Conservation (phyloP, 179 eudicot species). For the Spergularia azorica region DNA sequence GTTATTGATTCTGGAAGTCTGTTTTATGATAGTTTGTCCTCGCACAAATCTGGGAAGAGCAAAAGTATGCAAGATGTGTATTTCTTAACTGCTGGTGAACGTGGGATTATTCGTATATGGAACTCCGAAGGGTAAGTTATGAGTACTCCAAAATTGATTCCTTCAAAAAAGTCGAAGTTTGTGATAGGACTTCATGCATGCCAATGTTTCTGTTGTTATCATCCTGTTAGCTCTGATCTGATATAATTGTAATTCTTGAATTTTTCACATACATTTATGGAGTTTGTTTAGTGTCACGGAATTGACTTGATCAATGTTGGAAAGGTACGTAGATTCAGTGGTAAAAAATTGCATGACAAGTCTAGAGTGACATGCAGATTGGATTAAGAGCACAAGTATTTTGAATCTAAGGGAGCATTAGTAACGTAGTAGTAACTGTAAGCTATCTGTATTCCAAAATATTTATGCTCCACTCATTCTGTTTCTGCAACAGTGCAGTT, state of each 20-base stretch:
- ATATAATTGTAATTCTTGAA: not conserved
- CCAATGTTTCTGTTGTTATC: not conserved
- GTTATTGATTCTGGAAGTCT: constrained; percentile 53
- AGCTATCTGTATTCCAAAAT: not conserved
- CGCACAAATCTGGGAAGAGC: constrained; percentile 43
- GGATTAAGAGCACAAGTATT: not conserved
- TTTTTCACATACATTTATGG: not conserved
- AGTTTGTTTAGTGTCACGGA: not conserved
- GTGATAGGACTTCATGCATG: not conserved
- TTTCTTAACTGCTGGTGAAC: constrained; percentile 90
- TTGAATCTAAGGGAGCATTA: not conserved
- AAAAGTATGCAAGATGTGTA: constrained; percentile 40
- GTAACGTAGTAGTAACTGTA: too few relatives aligned
- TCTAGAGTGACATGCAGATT: not conserved
- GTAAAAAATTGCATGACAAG: not conserved
- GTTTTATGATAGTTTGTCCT: constrained; percentile 47
- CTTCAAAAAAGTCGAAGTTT: not conserved
- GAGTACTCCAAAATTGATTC: constrained; percentile 12
- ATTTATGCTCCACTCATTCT: constrained; percentile 17
- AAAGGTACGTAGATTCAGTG: not conserved
- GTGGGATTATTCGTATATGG: constrained; percentile 95
- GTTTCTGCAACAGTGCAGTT: constrained; percentile 57
- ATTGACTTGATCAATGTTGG: not conserved
- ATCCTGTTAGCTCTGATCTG: not conserved
- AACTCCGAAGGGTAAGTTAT: constrained; percentile 68